Evolutionary conservation across 257 asterid species (phyloP), one percentile per base, ranked within the genome.

Genomic region (Penstemon newberryi): DNA sequence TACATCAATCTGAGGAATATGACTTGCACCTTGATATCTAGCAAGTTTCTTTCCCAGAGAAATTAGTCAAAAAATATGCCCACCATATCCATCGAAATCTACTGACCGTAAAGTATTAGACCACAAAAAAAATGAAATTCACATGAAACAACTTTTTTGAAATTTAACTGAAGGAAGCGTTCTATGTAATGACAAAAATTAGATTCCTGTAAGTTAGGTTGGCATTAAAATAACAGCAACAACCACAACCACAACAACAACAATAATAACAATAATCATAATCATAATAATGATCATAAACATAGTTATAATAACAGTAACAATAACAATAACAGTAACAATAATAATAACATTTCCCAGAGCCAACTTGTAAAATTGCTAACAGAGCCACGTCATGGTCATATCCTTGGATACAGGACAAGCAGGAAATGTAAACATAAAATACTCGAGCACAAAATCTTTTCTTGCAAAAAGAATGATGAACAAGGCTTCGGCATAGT

Each of bases 61-160:
- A 64, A 75, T 15, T 61, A 59, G 57, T 59, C 53, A 53, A 70
- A n/a, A 70, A 36, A 11, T 52, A 45, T 58, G 63, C 56, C 60
- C 38, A 33, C 51, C 33, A 45, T 49, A 65, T 59, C 69, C 45
- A 60, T 65, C 60, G 65, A 44, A 45, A 25, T 53, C 47, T 62
- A 55, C 49, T 55, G 25, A 65, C 40, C 19, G 59, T 52, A 56
- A 64, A n/a, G 6, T 42, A 70, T 51, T 44, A 6, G 58, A 39
- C 43, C 55, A 15, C 19, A 51, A 11, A 7, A 67, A 53, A 3
- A 38, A 60, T 42, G 43, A 40, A 42, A 40, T 7, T 38, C 41
- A 13, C 10, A 25, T n/a, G 54, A 44, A 41, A 9, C 60, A 42
- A 3, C 7, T 25, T 56, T 18, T 10, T 12, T 33, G 11, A 37